Percentiles rank a stretch among this genome's conserved stretches.
These are phyloP conservation scores for Aspergillus sp. DNA, from an alignment of 2,329 filamentous ascomycete species.

Conservation along the genomic window DNA sequence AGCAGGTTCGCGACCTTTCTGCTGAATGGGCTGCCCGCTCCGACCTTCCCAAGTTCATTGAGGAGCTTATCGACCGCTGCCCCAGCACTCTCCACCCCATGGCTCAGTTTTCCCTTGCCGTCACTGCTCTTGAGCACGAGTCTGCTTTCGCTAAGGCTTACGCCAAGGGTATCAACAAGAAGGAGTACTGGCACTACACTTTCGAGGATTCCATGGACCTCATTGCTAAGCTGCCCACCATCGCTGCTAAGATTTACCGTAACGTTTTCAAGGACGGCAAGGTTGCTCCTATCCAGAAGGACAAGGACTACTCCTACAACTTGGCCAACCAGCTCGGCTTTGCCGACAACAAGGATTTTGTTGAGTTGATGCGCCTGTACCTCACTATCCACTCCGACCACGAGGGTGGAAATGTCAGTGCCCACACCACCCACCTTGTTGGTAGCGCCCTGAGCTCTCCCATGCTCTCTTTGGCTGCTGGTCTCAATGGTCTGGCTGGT, in stretches of 20 bases:
- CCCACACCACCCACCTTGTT: slow-evolving; percentile 97
- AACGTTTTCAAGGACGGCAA: slow-evolving; percentile 99
- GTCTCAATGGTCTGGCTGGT: slow-evolving; percentile 96
- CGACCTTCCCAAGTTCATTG: slow-evolving; percentile 95
- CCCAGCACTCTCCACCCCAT: slow-evolving; percentile 98
- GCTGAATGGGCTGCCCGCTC: slow-evolving; percentile 98
- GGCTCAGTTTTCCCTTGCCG: slow-evolving; percentile 98
- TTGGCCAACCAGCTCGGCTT: slow-evolving; percentile 99
- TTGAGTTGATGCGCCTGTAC: slow-evolving; percentile 98
- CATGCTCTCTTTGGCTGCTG: slow-evolving; percentile 93
- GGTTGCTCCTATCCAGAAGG: slow-evolving; percentile 92
- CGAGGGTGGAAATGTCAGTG: slow-evolving; percentile 98
- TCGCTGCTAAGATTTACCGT: slow-evolving; percentile 98
- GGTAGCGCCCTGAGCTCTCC: slow-evolving; percentile 95
- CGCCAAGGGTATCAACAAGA: slow-evolving; percentile 98
- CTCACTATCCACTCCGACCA: slow-evolving; percentile 99
- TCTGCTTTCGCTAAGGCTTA: slow-evolving; percentile 98
- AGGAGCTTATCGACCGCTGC: slow-evolving; percentile 99
- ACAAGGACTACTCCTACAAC: slow-evolving; percentile 99
- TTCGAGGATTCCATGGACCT: slow-evolving; percentile 99
- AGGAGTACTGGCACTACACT: slow-evolving; percentile 99
- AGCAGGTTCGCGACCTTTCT: slow-evolving; percentile 97
- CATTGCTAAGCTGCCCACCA: slow-evolving; percentile 98
- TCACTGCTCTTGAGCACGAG: slow-evolving; percentile 97
- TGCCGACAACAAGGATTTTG: slow-evolving; percentile 89